Percentiles rank a stretch among this genome's conserved stretches.
Evolutionary conservation across 75 land plant species (phyloP).

Genomic region (Pinus albicaulis): DNA sequence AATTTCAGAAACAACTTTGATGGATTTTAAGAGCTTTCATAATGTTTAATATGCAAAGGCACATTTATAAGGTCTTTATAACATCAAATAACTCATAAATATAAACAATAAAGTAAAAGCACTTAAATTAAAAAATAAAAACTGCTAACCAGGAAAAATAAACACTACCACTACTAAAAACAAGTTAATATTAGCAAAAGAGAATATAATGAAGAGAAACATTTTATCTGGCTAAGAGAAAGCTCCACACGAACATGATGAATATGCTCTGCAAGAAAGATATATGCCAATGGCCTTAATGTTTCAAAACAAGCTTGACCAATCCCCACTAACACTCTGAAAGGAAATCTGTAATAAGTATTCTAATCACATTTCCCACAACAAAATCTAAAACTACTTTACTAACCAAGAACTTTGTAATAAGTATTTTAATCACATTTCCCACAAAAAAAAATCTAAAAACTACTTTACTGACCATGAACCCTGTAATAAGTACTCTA

Average conservation of each 20-base stretch:
- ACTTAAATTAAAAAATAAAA: too few species aligned
- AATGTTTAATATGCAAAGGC: too few species aligned
- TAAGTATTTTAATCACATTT: background rate
- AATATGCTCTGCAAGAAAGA: conserved; percentile 92
- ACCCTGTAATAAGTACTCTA: too few species aligned
- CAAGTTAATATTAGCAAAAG: background rate
- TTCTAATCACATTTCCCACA: background rate
- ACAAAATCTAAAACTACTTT: too few species aligned
- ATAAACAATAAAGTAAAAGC: too few species aligned
- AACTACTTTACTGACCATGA: too few species aligned
- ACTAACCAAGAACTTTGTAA: background rate
- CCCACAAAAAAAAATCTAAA: too few species aligned
- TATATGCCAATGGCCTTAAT: conserved; percentile 94
- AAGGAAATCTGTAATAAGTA: background rate
- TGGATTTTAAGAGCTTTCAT: too few species aligned
- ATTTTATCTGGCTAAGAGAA: conserved; percentile 71
- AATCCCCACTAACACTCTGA: conserved; percentile 94
- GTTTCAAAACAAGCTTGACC: conserved; percentile 95
- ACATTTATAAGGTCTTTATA: too few species aligned
- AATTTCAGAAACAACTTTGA: too few species aligned
- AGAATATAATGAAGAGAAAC: background rate
- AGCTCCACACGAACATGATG: conserved; percentile 94
- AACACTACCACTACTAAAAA: background rate
- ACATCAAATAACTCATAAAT: too few species aligned
- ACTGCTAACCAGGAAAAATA: too few species aligned